Base-by-base conservation (phyloP, 169 alveolate genomes). In the Theileria sp. region DNA sequence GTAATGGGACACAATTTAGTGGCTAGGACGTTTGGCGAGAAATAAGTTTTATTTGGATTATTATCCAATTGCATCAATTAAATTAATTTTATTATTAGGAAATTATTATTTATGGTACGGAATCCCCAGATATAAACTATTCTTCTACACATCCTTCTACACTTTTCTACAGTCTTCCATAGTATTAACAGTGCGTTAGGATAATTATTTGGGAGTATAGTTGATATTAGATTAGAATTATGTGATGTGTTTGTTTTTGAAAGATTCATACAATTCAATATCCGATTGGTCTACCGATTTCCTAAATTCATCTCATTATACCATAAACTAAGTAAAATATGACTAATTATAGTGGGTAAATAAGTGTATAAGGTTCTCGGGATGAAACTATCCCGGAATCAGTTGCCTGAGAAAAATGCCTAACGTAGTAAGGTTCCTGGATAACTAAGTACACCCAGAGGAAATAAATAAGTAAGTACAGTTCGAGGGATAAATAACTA, bases 281-380 rank as follows among this genome's bases (percentile, higher is more conserved):
- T 85, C 91, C 13, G 60, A 67, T 76, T 85, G 66, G 9, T 49
- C 72, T n/a, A 85, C 87, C 0, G 91, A 85, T 44, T 79, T 77
- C 77, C 89, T 78, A 32, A 50, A 56, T 15, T 23, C 8, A 10
- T 44, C 17, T 3, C 1, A 32, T 32, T 32, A 32, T 5, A 32
- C 36, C 36, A 5, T 32, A 32, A 32, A 32, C 1, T 32, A 32
- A 1, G 5, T 3, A 3, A 32, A 32, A 3, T 32, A 32, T 3
- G 36, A 1, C 36, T 32, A 32, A 32, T n/a, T n/a, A 32, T 32
- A 32, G 36, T 1, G 36, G 36, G 5, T 32, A 32, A 32, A 3
- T 32, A 32, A 32, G 36, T 3, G 36, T 32, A 32, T 32, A 32
- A 32, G 36, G 36, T n/a, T n/a, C n/a, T n/a, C n/a, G n/a, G n/a